Evolutionary conservation across 2,329 filamentous ascomycete genomes (phyloP).

Genomic region (Sporothrix mexicana): DNA sequence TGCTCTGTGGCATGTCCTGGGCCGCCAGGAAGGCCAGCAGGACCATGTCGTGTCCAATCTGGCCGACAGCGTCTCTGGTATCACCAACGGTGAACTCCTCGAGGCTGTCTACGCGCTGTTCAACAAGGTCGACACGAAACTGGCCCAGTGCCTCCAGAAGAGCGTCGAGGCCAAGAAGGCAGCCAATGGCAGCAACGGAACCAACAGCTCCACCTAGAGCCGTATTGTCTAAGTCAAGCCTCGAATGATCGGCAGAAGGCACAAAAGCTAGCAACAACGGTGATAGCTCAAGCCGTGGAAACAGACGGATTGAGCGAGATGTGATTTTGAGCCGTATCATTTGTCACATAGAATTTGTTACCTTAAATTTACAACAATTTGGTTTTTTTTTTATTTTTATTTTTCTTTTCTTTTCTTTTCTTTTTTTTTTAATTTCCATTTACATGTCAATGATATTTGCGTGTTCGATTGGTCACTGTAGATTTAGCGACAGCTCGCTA

Average conservation of each 20-base stretch:
- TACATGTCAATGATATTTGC: too few species aligned
- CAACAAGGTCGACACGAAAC: slow-evolving; percentile 56
- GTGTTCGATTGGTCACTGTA: too few species aligned
- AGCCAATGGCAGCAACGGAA: background rate
- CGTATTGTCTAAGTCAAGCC: background rate
- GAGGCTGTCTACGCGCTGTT: slow-evolving; percentile 67
- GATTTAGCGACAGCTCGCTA: too few species aligned
- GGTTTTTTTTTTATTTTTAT: too few species aligned
- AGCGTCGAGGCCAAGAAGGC: slow-evolving; percentile 55
- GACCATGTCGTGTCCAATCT: slow-evolving; percentile 66
- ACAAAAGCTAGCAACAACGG: background rate
- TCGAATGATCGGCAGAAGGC: background rate
- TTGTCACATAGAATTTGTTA: too few species aligned
- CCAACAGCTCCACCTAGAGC: background rate
- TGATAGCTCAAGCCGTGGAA: background rate
- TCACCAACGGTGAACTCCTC: slow-evolving; percentile 57
- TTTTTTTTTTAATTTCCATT: too few species aligned
- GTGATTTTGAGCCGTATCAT: too few species aligned
- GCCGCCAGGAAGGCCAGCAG: slow-evolving; percentile 60
- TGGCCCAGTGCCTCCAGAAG: slow-evolving; percentile 59
- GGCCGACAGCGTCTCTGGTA: slow-evolving; percentile 60
- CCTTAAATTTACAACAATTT: too few species aligned
- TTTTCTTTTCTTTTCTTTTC: too few species aligned
- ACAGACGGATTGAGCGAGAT: too few species aligned
- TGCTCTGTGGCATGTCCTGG: slow-evolving; percentile 56